These are phyloP conservation scores for Trametes sanguinea DNA, from an alignment of 768 basidiomycete genomes.

Conservation along the genomic window DNA sequence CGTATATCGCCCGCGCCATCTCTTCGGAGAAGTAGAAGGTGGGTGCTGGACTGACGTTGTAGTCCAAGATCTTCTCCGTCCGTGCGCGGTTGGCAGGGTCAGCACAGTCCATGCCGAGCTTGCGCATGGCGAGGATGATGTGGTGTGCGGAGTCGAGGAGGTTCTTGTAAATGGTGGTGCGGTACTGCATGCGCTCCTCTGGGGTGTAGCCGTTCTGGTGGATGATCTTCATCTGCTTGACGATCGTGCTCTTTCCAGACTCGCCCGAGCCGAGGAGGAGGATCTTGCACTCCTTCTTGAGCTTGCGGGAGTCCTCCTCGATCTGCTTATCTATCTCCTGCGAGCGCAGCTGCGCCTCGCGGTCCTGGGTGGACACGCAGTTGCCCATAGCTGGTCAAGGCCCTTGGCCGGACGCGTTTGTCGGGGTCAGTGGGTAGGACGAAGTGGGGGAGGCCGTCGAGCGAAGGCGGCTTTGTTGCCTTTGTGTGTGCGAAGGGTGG, in stretches of 20 bases:
- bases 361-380: constrained; percentile 62
- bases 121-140: constrained; percentile 82
- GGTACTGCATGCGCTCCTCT: constrained; percentile 75
- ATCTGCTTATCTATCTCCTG: constrained; percentile 81
- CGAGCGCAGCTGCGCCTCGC: constrained; percentile 59
- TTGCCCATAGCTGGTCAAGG: constrained; percentile 55
- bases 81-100: constrained; percentile 63
- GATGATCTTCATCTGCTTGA: constrained; percentile 99
- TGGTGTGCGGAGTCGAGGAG: constrained; percentile 88
- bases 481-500: not conserved
- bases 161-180: constrained; percentile 81
- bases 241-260: constrained; percentile 93
- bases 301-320: constrained; percentile 82
- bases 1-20: constrained; percentile 66
- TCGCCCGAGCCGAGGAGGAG: constrained; percentile 92
- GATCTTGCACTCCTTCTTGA: constrained; percentile 91
- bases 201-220: constrained; percentile 87
- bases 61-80: constrained; percentile 66
- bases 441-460: constrained; percentile 4
- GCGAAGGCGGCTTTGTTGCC: constrained; percentile 15
- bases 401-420: constrained; percentile 4
- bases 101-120: constrained; percentile 78
- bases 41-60: constrained; percentile 47
- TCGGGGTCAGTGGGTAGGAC: not conserved
- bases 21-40: constrained; percentile 56